These are phyloP conservation scores for Suhomyces chickasaworum DNA, from an alignment of 1,139 yeast genomes.

Conservation along the genomic window DNA sequence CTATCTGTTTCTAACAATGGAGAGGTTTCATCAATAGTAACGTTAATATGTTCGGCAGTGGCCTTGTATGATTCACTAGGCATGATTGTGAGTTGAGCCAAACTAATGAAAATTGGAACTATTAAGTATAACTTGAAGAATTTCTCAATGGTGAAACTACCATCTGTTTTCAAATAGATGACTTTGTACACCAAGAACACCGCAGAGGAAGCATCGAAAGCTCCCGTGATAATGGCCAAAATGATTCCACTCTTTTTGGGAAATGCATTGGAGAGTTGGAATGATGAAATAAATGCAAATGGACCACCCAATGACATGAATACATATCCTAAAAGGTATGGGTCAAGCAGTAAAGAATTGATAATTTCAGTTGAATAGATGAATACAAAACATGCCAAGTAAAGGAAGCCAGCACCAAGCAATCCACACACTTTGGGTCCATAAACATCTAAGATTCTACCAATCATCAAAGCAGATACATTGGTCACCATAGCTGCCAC, in stretches of 20 bases:
- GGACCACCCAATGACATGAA: slow-evolving; percentile 51
- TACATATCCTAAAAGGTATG: slow-evolving; percentile 45
- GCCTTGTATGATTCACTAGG: slow-evolving; percentile 45
- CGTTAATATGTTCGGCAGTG: slow-evolving; percentile 25
- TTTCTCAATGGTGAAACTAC: slow-evolving; percentile 31
- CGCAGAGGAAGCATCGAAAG: slow-evolving; percentile 51
- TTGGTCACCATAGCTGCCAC: slow-evolving; percentile 49
- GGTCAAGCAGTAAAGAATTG: slow-evolving; percentile 31
- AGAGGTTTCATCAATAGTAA: slow-evolving; percentile 26
- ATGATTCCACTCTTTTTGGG: slow-evolving; percentile 45
- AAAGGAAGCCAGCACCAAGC: slow-evolving; percentile 42
- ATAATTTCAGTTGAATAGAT: slow-evolving; percentile 31
- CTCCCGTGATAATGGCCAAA: slow-evolving; percentile 48
- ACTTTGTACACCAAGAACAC: slow-evolving; percentile 43
- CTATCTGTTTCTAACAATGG: slow-evolving; percentile 21
- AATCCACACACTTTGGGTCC: slow-evolving; percentile 50
- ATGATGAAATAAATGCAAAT: slow-evolving; percentile 46
- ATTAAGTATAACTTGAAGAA: slow-evolving; percentile 41
- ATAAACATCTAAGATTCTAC: slow-evolving; percentile 41
- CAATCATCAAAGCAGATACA: slow-evolving; percentile 45
- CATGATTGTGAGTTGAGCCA: slow-evolving; percentile 45
- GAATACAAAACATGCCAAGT: slow-evolving; percentile 40
- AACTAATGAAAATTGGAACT: slow-evolving; percentile 44
- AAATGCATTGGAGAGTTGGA: slow-evolving; percentile 49
- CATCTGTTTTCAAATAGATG: slow-evolving; percentile 30